Base-by-base conservation (phyloP, 768 basidiomycete genomes). In the Boletus vinaceobasis region DNA sequence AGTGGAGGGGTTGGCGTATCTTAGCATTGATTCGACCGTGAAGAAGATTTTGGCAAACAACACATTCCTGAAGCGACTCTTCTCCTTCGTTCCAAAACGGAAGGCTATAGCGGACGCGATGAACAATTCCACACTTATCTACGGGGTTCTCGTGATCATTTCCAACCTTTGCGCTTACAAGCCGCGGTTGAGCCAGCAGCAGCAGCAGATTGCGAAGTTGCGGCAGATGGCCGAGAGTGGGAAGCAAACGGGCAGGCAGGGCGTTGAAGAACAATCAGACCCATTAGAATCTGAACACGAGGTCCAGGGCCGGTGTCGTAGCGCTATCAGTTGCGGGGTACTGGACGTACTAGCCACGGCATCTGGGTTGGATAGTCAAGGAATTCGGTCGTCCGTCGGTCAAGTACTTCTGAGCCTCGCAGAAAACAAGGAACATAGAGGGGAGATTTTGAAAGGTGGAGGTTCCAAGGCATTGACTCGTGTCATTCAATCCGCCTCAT, bases 1-100 rank as follows among this genome's bases (percentile, higher is more conserved):
- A 5, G 76, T 94, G 14, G 94, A 97, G 73, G 92, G 87, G 0
- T 74, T 97, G 47, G 90, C 88, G n/a, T 88, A 94, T 70, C 80
- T 93, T 53, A 90, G 84, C 54, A 73, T 79, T 45, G 79, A 84
- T 59, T 76, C 88, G 1, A 56, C 68, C 2, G 76, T 88, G 54
- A 88, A 90, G 65, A 84, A 88, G 55, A 65, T 60, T 26, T 70
- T 94, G 48, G 81, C 86, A 7, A 74, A 71, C 15, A 78, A 85
- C 59, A 17, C 74, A 0, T 84, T 92, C 67, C 76, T 92, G 43
- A 74, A 74, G 48, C 72, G 73, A 45, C 76, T 87, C 8, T 84
- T 86, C 63, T 66, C 79, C 17, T 73, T 87, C 39, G 72, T 84
- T 48, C 81, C 85, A n/a, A 68, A 69, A 26, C 79, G 74, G 46